Base-by-base conservation (phyloP, 106 monocot species). In the Platanthera zijinensis region DNA sequence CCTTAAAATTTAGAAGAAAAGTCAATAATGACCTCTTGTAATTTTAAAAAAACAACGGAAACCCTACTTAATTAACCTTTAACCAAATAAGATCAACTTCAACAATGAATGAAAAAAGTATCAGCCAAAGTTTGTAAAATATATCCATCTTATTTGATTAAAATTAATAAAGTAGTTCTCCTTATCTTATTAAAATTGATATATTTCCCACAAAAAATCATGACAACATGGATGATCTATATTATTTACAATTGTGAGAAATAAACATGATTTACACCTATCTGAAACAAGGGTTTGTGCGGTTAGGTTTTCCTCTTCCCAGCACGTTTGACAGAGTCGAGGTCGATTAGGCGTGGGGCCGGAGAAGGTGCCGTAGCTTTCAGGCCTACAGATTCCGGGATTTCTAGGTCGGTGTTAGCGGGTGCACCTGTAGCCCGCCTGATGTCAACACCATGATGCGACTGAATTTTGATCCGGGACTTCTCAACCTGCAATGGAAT, bases 371-470 rank as follows among this genome's bases (percentile, higher is more conserved):
- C 64, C 5, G 83, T 74, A 76, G 57, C 64, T 9, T 81, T 80
- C 61, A 97, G 59, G 59, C 87, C 96, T 70, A 97, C 64, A 3
- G 96, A 97, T 78, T 97, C 96, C 1, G 96, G 96, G 57, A 97
- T 97, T 73, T 97, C 96, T 50, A 95, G 89, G 69, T 91, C 91
- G 8, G 57, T 77, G 69, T 81, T 92, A 28, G 78, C 75, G 49
- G 89, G 70, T 73, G 85, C 84, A 17, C 83, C 90, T 57, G 74
- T 76, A 30, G 78, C 81, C 66, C 78, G 66, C 66, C 76, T 82
- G 10, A 75, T 82, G 28, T 84, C 82, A 3, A 79, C 50, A 52
- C 76, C 89, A 73, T 86, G 85, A 39, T 79, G 77, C 10, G 75
- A 77, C 62, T 87, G 87, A 70, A 86, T 80, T 79, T 86, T 81